These are phyloP conservation scores for Cordyceps fumosorosea DNA, from an alignment of 2,329 filamentous ascomycete species.

Conservation along the genomic window DNA sequence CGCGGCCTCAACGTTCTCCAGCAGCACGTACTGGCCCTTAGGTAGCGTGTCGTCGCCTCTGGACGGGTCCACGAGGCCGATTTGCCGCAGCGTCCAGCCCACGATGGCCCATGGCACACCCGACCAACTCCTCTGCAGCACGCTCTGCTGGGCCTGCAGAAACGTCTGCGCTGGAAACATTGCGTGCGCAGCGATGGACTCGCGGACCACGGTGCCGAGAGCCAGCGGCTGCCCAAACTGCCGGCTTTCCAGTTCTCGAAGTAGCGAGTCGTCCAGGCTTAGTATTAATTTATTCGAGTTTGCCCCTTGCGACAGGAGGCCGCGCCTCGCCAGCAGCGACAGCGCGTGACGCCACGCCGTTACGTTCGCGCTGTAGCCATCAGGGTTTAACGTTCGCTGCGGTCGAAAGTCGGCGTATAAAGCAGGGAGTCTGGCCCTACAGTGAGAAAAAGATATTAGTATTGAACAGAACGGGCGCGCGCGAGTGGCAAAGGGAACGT, in stretches of 20 bases:
- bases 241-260: conserved; percentile 64
- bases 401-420: conserved; percentile 81
- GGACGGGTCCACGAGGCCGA: conserved; percentile 52
- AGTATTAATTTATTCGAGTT: conserved; percentile 45
- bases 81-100: conserved; percentile 66
- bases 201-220: conserved; percentile 68
- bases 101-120: conserved; percentile 63
- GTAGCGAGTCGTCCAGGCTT: conserved; percentile 54
- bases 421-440: conserved; percentile 69
- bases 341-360: conserved; percentile 72
- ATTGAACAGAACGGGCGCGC: not conserved
- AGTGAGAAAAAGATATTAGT: conserved; percentile 9
- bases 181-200: conserved; percentile 62
- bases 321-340: conserved; percentile 59
- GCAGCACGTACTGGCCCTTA: conserved; percentile 57
- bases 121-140: conserved; percentile 67
- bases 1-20: conserved; percentile 55
- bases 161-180: conserved; percentile 70
- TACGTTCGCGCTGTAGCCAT: conserved; percentile 77
- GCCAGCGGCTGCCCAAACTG: conserved; percentile 78
- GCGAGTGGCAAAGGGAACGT: conserved; percentile 13
- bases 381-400: conserved; percentile 71
- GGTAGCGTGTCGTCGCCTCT: conserved; percentile 49
- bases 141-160: conserved; percentile 54
- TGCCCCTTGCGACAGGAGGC: conserved; percentile 39